phyloP scores from a whole-genome alignment of 441 rosid genomes.

The Gossypium davidsonii region DNA sequence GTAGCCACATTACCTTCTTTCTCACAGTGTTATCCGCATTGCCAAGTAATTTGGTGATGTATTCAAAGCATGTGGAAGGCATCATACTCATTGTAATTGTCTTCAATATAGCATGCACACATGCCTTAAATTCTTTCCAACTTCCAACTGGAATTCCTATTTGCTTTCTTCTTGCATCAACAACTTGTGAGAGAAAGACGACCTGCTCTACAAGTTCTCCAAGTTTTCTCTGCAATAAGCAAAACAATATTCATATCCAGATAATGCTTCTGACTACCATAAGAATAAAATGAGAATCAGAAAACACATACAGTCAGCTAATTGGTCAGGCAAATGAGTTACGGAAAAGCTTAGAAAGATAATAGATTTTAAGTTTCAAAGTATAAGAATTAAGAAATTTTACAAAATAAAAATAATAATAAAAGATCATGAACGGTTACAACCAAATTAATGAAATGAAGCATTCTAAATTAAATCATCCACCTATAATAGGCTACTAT shows the following conservation, averaged over 20 bases:
- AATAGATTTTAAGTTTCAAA: neutral
- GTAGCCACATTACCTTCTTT: constrained; percentile 61
- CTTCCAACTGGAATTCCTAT: constrained; percentile 29
- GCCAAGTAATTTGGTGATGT: constrained; percentile 62
- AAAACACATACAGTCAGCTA: neutral
- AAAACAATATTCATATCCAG: constrained; percentile 3
- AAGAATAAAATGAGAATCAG: neutral
- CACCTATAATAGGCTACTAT: neutral
- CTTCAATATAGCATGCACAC: constrained; percentile 54
- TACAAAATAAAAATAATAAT: neutral
- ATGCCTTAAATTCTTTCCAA: constrained; percentile 54
- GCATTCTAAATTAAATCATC: neutral
- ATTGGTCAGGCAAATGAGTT: neutral
- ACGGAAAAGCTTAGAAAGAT: neutral
- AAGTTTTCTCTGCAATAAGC: constrained; percentile 52
- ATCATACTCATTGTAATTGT: constrained; percentile 46
- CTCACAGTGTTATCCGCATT: constrained; percentile 48
- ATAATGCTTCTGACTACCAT: neutral
- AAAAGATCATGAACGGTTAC: neutral
- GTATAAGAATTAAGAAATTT: neutral
- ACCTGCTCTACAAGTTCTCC: constrained; percentile 72
- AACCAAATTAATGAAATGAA: constrained; percentile 1
- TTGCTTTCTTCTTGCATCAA: constrained; percentile 48
- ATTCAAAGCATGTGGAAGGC: constrained; percentile 71
- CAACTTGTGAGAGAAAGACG: constrained; percentile 46